Evolutionary conservation across 805 yeast species (phyloP).

Genomic region (Starmera pachycereana): DNA sequence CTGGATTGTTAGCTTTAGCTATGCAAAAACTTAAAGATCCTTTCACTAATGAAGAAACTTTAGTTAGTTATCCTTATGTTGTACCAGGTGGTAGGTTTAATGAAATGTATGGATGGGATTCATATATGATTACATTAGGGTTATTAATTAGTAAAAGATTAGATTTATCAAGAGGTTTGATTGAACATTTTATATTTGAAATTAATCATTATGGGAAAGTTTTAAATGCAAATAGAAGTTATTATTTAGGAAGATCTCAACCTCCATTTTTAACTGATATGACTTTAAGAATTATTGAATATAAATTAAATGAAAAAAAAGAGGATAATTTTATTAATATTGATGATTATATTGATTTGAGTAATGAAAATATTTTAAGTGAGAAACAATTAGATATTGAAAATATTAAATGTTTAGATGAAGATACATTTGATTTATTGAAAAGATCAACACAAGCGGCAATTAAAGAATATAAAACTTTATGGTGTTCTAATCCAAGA

Average conservation of each 20-base stretch:
- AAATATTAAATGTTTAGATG: constrained; percentile 12
- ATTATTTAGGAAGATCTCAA: constrained; percentile 85
- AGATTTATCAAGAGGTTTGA: constrained; percentile 80
- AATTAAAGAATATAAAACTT: constrained; percentile 70
- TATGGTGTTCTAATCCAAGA: constrained; percentile 75
- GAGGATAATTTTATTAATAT: too few species aligned
- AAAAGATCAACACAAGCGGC: constrained; percentile 64
- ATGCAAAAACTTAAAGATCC: constrained; percentile 46
- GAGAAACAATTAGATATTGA: too few species aligned
- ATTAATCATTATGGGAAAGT: constrained; percentile 87
- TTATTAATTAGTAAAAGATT: constrained; percentile 54
- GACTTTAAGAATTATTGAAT: constrained; percentile 60
- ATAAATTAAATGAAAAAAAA: constrained; percentile 35
- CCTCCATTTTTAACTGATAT: constrained; percentile 96
- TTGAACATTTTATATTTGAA: constrained; percentile 84
- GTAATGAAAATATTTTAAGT: too few species aligned
- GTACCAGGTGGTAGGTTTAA: constrained; percentile 98
- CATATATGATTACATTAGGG: constrained; percentile 86
- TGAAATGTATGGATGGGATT: constrained; percentile 97
- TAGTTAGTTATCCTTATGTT: constrained; percentile 72
- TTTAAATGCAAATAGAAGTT: constrained; percentile 86
- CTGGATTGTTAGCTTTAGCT: constrained; percentile 81
- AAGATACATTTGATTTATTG: constrained; percentile 50
- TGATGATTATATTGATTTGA: too few species aligned
- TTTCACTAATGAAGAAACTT: constrained; percentile 33